phyloP scores from a whole-genome alignment of 2,329 filamentous ascomycete genomes.

The Biscogniauxia marginata region DNA sequence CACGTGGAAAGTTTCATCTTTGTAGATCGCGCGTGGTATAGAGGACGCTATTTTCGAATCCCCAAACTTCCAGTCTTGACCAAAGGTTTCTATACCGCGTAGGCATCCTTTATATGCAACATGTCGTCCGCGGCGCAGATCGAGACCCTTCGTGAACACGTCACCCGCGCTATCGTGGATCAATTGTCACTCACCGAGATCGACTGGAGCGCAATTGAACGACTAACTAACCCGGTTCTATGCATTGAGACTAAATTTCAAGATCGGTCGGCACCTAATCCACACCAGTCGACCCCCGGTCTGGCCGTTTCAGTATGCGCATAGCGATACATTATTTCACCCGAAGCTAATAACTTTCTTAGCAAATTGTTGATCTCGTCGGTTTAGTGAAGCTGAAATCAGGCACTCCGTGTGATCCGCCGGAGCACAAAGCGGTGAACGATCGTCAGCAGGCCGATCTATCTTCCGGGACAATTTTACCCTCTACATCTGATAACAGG shows the following conservation, averaged over 20 bases:
- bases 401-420: not conserved
- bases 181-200: constrained; percentile 14
- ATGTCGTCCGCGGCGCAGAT: constrained; percentile 14
- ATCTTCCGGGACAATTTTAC: constrained; percentile 9
- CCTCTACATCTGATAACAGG: not conserved
- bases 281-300: constrained; percentile 3
- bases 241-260: constrained; percentile 18
- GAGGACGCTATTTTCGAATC: no score
- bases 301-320: constrained; percentile 17
- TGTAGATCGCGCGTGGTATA: no score
- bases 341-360: not conserved
- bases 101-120: not conserved
- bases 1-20: no score
- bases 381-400: constrained; percentile 5
- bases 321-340: not conserved
- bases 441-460: not conserved
- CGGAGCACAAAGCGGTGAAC: not conserved
- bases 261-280: constrained; percentile 2
- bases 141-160: constrained; percentile 12
- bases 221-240: constrained; percentile 13
- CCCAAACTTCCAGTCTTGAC: no score
- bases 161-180: constrained; percentile 15
- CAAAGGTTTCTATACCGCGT: no score
- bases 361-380: constrained; percentile 18
- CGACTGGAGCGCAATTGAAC: constrained; percentile 16